Base-by-base conservation (phyloP, 441 rosid genomes). In the Gossypium laxum region DNA sequence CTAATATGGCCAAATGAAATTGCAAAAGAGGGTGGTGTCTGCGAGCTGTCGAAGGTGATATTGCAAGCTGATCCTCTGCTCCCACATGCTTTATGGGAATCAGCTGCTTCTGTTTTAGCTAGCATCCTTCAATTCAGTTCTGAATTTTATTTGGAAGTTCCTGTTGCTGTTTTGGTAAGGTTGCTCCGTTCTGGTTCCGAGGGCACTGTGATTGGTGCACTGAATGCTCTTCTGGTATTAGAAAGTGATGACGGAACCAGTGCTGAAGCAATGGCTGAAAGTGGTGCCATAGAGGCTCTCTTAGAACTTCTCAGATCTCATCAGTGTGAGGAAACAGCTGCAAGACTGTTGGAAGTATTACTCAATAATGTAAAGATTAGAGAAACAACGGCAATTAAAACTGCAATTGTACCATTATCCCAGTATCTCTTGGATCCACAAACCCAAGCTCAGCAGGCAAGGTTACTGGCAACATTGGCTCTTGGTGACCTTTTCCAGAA, bases 181-280 rank as follows among this genome's bases (percentile, higher is more conserved):
- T 78, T 93, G 71, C 98, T 96, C 38, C 96, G 84, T 55, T 89
- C 99, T 73, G 91, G 94, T 52, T 82, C 84, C 22, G 99, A 93
- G 79, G 74, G 84, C 83, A 93, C 98, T 0, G 94, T 90, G 38
- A 70, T 87, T 57, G 99, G 97, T 65, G 93, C 99, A 19, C 73
- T 96, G 73, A 96, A 93, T 85, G 89, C 99, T 76, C 98, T 93
- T 82, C 85, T 96, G 73, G 97, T 96, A 75, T 82, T 96, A 81
- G 98, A 93, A 90, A 93, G 97, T 67, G 97, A 93, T 55, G 99
- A 96, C 58, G 93, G 92, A 73, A 88, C 97, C 61, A 93, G 97
- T 74, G 98, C 98, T 0, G 98, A 90, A 81, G 96, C 99, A 51
- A 93, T 96, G 99, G 98, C 99, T 70, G 98, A 90, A 82, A 91